Percentiles rank a stretch among this genome's conserved stretches.
These are phyloP conservation scores for Blepharisma japonicum DNA, from an alignment of 73 alveolate species.

Conservation along the genomic window DNA sequence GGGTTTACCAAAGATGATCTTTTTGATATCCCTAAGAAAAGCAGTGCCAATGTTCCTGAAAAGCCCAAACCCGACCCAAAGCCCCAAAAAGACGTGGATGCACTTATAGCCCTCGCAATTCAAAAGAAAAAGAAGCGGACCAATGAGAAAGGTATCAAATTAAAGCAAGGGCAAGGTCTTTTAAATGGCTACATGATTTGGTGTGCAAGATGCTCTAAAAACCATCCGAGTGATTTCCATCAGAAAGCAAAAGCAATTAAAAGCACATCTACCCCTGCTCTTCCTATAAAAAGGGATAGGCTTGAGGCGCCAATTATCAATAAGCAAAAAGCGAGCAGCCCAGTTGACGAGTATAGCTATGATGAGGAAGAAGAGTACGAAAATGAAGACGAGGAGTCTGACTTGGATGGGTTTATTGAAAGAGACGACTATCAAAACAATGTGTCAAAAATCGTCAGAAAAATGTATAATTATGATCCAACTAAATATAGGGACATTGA, in stretches of 20 bases:
- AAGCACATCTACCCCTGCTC: neutral
- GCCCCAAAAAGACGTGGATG: too few relatives aligned
- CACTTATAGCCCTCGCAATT: too few relatives aligned
- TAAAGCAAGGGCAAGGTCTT: neutral
- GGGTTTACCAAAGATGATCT: slow-evolving; percentile 6
- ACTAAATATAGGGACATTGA: slow-evolving; percentile 1
- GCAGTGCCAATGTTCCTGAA: neutral
- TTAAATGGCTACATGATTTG: neutral
- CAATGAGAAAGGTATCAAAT: neutral
- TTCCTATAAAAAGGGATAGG: slow-evolving; percentile 6
- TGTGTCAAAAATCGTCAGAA: neutral
- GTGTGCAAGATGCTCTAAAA: slow-evolving; percentile 27
- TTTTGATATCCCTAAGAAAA: slow-evolving; percentile 16
- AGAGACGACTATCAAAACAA: neutral
- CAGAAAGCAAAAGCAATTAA: neutral
- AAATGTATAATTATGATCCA: neutral
- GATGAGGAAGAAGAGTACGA: neutral
- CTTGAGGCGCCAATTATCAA: too few relatives aligned
- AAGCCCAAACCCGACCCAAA: neutral
- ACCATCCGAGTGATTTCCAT: slow-evolving; percentile 1
- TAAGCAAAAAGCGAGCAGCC: too few relatives aligned
- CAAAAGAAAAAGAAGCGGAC: neutral
- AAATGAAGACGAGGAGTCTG: neutral
- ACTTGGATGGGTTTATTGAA: slow-evolving; percentile 1
- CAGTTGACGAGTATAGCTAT: neutral